Percentiles rank a stretch among this genome's conserved stretches.
phyloP scores from a whole-genome alignment of 1,284 basidiomycete species.

The Pisolithus thermaeus region DNA sequence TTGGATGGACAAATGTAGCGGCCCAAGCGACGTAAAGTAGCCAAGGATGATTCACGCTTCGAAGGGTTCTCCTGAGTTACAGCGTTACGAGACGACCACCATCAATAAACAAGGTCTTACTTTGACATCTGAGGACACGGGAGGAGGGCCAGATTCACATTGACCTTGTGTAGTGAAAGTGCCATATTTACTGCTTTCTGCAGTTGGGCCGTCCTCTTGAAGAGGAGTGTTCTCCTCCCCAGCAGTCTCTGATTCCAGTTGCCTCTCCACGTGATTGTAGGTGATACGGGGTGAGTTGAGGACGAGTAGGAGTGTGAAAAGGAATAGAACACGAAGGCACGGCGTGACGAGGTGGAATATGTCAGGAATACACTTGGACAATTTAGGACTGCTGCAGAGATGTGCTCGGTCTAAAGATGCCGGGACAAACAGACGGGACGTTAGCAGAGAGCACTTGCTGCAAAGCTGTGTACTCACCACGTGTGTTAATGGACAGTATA shows the following conservation, averaged over 20 bases:
- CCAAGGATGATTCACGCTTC: conserved; percentile 15
- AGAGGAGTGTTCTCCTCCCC: conserved; percentile 23
- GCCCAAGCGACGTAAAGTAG: conserved; percentile 14
- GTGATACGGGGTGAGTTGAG: conserved; percentile 55
- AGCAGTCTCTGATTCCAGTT: conserved; percentile 11
- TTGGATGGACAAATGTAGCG: conserved; percentile 14
- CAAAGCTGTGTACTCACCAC: conserved; percentile 34
- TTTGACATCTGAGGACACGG: conserved; percentile 6
- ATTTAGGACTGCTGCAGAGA: conserved; percentile 29
- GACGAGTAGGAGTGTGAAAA: conserved; percentile 51
- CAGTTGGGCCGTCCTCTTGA: conserved; percentile 17
- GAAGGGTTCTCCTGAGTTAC: background rate
- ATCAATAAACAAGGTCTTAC: background rate
- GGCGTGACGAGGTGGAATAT: conserved; percentile 60
- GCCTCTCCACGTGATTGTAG: conserved; percentile 45
- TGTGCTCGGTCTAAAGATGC: conserved; percentile 11
- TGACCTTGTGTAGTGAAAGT: conserved; percentile 38
- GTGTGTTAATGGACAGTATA: conserved; percentile 38
- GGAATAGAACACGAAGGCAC: conserved; percentile 56
- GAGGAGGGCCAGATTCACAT: background rate
- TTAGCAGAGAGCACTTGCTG: background rate
- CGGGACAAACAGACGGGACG: background rate
- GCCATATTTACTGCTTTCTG: conserved; percentile 56
- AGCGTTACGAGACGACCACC: background rate
- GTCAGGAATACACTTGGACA: conserved; percentile 33